Evolutionary conservation across 164 flowering plant species (phyloP), one percentile per base, ranked within the genome.

Genomic region (Santalum album): DNA sequence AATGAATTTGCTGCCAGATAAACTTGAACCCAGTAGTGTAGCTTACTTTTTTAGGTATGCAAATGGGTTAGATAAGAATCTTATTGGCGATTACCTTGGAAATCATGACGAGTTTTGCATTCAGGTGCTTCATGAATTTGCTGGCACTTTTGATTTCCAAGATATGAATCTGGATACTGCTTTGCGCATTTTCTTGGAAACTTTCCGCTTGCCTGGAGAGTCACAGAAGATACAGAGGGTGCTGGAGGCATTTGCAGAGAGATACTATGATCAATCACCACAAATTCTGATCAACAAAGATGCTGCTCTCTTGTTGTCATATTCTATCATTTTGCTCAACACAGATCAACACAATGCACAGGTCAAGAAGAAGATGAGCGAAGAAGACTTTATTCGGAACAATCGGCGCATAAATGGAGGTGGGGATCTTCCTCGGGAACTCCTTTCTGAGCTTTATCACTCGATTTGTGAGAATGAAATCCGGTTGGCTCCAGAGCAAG

Each of bases 361-460:
- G 61, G 79, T 75, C 21, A 75, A 75, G 62, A 75, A 65, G 64
- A 75, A 75, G 61, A 75, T 75, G 79, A 69, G 75, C 2, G 79
- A 75, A 64, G 79, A 75, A 43, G 79, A 72, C 51, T 75, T 75
- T 49, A 69, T 75, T 23, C 57, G 76, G 18, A 75, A 72, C 25
- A 75, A 75, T 57, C 55, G 79, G 21, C 63, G 25, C n/a, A 75
- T 72, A 17, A 75, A 75, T 66, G 79, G 67, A 21, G 71, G 79
- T 11, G 61, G 35, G 32, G 79, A 75, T 52, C 68, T 75, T 21
- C 76, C 79, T 0, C 67, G 79, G 21, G 76, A 75, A 15, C 72
- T 65, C 44, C 62, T 75, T 19, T 58, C 64, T 12, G 76, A 72
- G 58, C 61, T 75, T 5, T 72, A 61, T 49, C 72, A 69, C 29